These are phyloP conservation scores for Penicillium sp. DNA, from an alignment of 2,329 filamentous ascomycete genomes.

Conservation along the genomic window DNA sequence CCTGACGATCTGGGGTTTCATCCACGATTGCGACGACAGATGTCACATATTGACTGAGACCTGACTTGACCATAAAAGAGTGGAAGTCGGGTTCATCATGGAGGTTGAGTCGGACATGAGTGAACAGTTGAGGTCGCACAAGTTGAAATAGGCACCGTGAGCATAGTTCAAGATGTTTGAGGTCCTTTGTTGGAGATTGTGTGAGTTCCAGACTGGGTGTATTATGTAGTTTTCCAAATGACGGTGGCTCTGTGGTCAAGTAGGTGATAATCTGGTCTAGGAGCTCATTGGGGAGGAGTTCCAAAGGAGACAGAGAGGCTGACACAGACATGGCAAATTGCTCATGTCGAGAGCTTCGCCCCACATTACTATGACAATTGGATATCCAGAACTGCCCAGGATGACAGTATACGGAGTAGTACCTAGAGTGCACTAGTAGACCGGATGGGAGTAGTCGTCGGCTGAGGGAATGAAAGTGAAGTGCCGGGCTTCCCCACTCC, in stretches of 20 bases:
- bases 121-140: constrained; percentile 58
- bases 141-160: constrained; percentile 56
- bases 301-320: constrained; percentile 8
- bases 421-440: neutral
- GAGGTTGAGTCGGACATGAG: constrained; percentile 48
- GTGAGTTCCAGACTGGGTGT: constrained; percentile 51
- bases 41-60: constrained; percentile 43
- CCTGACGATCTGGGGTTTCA: constrained; percentile 41
- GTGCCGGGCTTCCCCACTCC: constrained; percentile 25
- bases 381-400: neutral
- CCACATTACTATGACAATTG: constrained; percentile 16
- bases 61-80: constrained; percentile 37
- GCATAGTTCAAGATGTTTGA: constrained; percentile 60
- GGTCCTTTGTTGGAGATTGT: constrained; percentile 34
- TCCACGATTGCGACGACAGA: constrained; percentile 50
- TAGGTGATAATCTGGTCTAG: constrained; percentile 58
- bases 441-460: constrained; percentile 6
- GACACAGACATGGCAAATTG: constrained; percentile 25
- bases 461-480: constrained; percentile 18
- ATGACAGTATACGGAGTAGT: neutral
- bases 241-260: constrained; percentile 53
- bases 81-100: constrained; percentile 37
- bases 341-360: constrained; percentile 27
- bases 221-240: constrained; percentile 50
- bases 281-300: constrained; percentile 60